Evolutionary conservation across 805 yeast species (phyloP), one percentile per base, ranked within the genome.

Genomic region (Saccharomycopsis lassenensis): DNA sequence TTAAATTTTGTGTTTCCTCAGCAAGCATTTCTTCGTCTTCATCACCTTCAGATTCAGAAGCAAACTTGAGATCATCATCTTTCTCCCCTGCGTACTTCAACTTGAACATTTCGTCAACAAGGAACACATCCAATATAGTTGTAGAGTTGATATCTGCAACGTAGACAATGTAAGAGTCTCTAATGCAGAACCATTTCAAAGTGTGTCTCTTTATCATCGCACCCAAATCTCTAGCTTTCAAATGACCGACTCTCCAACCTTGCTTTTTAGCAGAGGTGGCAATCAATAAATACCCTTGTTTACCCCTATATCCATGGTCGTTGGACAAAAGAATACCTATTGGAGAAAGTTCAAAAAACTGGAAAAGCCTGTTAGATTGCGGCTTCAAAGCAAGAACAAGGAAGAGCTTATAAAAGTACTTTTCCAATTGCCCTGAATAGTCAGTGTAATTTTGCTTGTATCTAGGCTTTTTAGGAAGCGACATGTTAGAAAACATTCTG

Each of bases 191-290:
- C 99, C 99, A 91, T 56, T 91, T 91, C n/a, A 27, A 17, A 27
- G 77, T 77, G 47, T 93, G 89, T 56, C 99, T 74, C 45, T 73
- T 76, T 35, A 89, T 80, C 95, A 91, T 85, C 24, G 83, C 86
- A 46, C 73, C 71, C 48, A 85, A 61, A 49, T 84, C 96, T 43
- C 74, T 71, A 5, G 83, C 74, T 43, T 71, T 74, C 56, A 85
- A 73, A 52, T 89, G 96, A 3, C 91, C 82, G 4, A 89, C 95
- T 48, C 94, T 67, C 97, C 98, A 91, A 2, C 98, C 97, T 53
- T 85, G 94, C 1, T 86, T 67, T 44, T 74, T 74, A 0, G 97
- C 89, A 0, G 85, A 74, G 1, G 95, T 78, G 15, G 86, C 74
- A 31, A 87, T 72, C 37, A 81, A 71, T 40, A 89, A 56, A 34